phyloP scores from a whole-genome alignment of 495 filamentous ascomycete genomes.

The Neurospora sp. region DNA sequence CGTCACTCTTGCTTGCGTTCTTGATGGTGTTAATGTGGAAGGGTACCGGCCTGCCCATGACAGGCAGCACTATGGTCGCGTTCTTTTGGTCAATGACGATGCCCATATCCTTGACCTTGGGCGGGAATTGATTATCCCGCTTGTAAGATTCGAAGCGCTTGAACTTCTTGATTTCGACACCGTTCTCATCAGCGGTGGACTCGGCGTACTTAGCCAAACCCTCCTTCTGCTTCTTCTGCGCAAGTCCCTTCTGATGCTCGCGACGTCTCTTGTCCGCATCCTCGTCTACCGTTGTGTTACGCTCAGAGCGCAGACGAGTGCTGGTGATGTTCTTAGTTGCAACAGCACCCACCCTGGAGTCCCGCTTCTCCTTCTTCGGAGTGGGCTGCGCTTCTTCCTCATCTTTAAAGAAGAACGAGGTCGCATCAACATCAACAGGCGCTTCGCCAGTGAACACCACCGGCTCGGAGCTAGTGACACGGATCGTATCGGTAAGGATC shows the following conservation, averaged over 20 bases:
- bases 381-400: conserved; percentile 61
- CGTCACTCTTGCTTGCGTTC: conserved; percentile 89
- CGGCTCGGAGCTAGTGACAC: conserved; percentile 65
- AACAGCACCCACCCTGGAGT: conserved; percentile 69
- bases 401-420: conserved; percentile 96
- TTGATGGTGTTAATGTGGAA: conserved; percentile 99
- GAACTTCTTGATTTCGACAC: conserved; percentile 89
- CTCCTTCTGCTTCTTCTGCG: conserved; percentile 76
- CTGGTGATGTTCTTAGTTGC: conserved; percentile 88
- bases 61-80: conserved; percentile 80
- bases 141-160: conserved; percentile 99
- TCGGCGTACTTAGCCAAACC: conserved; percentile 73
- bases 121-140: conserved; percentile 87
- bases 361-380: conserved; percentile 71
- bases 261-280: conserved; percentile 79
- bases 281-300: conserved; percentile 75
- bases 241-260: conserved; percentile 88
- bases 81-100: conserved; percentile 88
- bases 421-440: conserved; percentile 77
- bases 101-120: conserved; percentile 68
- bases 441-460: conserved; percentile 90
- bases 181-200: conserved; percentile 74
- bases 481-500: conserved; percentile 84
- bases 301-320: conserved; percentile 85
- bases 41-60: conserved; percentile 95